A percentile compares a stretch with the other conserved stretches of the same genome.
Evolutionary conservation across 1,284 basidiomycete genomes (phyloP).

Genomic region (Marasmius sp.): DNA sequence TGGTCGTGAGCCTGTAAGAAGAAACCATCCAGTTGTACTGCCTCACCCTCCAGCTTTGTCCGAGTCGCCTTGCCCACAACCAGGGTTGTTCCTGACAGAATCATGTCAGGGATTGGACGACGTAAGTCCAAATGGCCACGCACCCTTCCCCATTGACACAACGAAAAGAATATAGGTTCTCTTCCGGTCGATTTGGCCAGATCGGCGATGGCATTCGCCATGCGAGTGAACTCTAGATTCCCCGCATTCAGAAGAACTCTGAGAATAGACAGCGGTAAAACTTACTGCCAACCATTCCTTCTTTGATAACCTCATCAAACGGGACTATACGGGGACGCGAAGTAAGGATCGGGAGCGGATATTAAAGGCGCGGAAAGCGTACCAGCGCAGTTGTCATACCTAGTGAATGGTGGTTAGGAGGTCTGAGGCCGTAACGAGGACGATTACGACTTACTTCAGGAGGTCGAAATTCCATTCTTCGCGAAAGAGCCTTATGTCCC

Average conservation of each 20-base stretch:
- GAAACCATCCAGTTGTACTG: slow-evolving; percentile 12
- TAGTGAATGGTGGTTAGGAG: slow-evolving; percentile 18
- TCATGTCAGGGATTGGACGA: not conserved
- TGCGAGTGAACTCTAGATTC: slow-evolving; percentile 44
- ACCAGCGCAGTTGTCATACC: slow-evolving; percentile 61
- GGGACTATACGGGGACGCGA: slow-evolving; percentile 35
- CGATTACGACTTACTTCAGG: slow-evolving; percentile 43
- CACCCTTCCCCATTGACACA: slow-evolving; percentile 55
- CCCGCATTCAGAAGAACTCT: not conserved
- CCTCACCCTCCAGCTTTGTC: slow-evolving; percentile 46
- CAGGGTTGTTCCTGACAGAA: slow-evolving; percentile 13
- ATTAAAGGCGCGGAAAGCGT: slow-evolving; percentile 9
- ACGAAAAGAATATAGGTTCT: slow-evolving; percentile 45
- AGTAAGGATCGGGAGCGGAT: not conserved
- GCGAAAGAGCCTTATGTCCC: slow-evolving; percentile 47
- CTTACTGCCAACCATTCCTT: slow-evolving; percentile 54
- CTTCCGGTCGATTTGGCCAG: slow-evolving; percentile 37
- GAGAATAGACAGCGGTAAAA: slow-evolving; percentile 6
- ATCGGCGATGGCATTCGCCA: slow-evolving; percentile 45
- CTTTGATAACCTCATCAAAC: slow-evolving; percentile 48
- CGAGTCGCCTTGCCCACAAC: slow-evolving; percentile 39
- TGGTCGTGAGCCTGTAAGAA: slow-evolving; percentile 9
- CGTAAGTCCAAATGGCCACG: slow-evolving; percentile 14
- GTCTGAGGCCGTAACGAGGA: not conserved
- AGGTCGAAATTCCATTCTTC: slow-evolving; percentile 60